These are phyloP conservation scores for Betula pendula DNA, from an alignment of 306 rosid species.

Conservation along the genomic window DNA sequence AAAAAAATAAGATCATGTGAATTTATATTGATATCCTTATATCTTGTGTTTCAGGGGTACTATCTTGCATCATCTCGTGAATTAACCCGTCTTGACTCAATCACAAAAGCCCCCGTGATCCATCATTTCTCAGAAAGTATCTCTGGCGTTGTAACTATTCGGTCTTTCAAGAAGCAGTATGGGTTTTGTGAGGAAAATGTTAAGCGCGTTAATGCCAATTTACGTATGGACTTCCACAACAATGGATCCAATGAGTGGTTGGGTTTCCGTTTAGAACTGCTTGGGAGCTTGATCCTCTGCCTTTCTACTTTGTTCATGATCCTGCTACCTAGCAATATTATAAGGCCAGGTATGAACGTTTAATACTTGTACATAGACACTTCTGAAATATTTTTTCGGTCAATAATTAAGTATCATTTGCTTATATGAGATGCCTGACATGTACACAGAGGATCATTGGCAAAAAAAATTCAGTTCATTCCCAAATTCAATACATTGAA, in stretches of 20 bases:
- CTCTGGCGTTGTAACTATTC: slow-evolving; percentile 87
- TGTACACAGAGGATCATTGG: neutral
- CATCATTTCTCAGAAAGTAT: slow-evolving; percentile 97
- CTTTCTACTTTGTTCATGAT: slow-evolving; percentile 82
- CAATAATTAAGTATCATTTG: neutral
- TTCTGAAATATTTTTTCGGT: neutral
- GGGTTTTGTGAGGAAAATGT: slow-evolving; percentile 60
- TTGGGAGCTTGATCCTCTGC: slow-evolving; percentile 79
- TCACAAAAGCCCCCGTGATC: slow-evolving; percentile 94
- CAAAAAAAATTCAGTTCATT: neutral
- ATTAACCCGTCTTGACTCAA: slow-evolving; percentile 81
- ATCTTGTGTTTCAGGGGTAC: slow-evolving; percentile 55
- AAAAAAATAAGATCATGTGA: neutral
- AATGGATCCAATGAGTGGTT: slow-evolving; percentile 90
- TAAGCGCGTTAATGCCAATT: slow-evolving; percentile 65
- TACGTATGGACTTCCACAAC: slow-evolving; percentile 95
- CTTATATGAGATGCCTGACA: neutral
- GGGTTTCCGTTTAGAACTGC: slow-evolving; percentile 85
- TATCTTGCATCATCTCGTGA: slow-evolving; percentile 88
- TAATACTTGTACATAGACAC: neutral
- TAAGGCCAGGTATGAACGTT: slow-evolving; percentile 74
- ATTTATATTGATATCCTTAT: slow-evolving; percentile 1
- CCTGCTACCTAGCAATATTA: slow-evolving; percentile 73
- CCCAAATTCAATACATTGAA: neutral
- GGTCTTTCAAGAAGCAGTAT: slow-evolving; percentile 60